Evolutionary conservation across 495 filamentous ascomycete genomes (phyloP).

Genomic region (Immersiella caudata): DNA sequence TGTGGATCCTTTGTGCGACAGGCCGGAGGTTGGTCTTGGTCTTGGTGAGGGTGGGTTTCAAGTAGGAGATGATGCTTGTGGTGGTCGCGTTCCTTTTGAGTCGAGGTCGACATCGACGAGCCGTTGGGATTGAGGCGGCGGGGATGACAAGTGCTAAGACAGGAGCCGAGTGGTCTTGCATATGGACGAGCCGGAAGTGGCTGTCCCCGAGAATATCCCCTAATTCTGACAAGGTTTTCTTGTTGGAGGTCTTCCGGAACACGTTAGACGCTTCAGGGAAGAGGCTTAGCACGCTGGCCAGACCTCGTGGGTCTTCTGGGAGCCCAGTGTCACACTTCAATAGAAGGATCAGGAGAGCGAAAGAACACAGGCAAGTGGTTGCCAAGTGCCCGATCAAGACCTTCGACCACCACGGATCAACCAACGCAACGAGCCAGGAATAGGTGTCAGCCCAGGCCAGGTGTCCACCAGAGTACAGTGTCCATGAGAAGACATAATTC

Average conservation of each 20-base stretch:
- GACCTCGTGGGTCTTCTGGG: conserved; percentile 1
- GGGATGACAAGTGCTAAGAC: neutral
- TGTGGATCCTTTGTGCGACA: neutral
- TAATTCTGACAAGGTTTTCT: neutral
- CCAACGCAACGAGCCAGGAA: conserved; percentile 10
- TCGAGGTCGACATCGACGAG: neutral
- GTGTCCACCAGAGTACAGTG: conserved; percentile 14
- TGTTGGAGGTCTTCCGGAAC: neutral
- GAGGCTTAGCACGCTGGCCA: neutral
- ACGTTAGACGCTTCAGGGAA: neutral
- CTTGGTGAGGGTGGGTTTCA: neutral
- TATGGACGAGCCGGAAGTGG: neutral
- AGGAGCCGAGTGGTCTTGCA: neutral
- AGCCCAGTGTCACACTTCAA: conserved; percentile 3
- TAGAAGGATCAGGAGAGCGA: conserved; percentile 1
- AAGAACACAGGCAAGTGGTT: neutral
- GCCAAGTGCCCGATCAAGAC: conserved; percentile 1
- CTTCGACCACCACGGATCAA: conserved; percentile 16
- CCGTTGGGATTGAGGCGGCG: neutral
- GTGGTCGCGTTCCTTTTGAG: neutral
- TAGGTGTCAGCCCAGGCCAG: conserved; percentile 12
- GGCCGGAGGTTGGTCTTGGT: neutral
- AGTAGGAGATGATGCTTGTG: neutral
- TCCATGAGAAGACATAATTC: conserved; percentile 16
- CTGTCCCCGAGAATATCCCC: neutral